Base-by-base conservation (phyloP, 305 asterid species). In the Euphrasia arctica region DNA sequence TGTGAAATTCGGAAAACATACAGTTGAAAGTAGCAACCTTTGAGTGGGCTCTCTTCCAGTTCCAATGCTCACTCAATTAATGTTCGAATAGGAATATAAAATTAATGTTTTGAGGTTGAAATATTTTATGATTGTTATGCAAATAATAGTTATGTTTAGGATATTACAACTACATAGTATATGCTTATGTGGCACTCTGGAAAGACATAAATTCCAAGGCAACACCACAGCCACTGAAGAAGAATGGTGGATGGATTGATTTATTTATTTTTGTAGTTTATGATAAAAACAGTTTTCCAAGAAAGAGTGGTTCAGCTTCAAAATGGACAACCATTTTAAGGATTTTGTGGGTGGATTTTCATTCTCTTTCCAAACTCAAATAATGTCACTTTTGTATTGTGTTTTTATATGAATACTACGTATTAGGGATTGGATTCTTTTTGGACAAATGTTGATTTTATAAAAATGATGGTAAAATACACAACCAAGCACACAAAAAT, bases 161-260 rank as follows among this genome's bases (percentile, higher is more conserved):
- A 64, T 64, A 36, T 68, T 69, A 39, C 43, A 5, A 32, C 27
- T 25, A 25, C 27, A 25, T 25, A 25, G 41, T 31, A 28, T 12
- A 34, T 32, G 32, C 48, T 47, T 75, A 55, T 70, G 83, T 77
- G 81, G 85, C 78, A 69, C 72, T 49, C 36, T 45, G 70, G 70
- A 12, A 63, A 63, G 67, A 72, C 79, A 72, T 42, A 63, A 59
- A 57, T 63, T 62, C 50, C 3, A 15, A 74, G 72, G 72, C 54
- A 61, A 54, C 11, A 62, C 68, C 82, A 73, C 83, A 74, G 69
- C 89, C 85, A 83, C 80, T 59, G 84, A 34, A 34, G 6, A 74
- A 65, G 54, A 64, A 36, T 64, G 28, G 65, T 28, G 62, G 72
- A 71, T 55, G 62, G 72, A 71, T 55, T 65, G 61, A 29, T 31